Percentiles rank a stretch among this genome's conserved stretches.
Conservation (phyloP, 345 rosid genomes). For the Trapa bicornis region DNA sequence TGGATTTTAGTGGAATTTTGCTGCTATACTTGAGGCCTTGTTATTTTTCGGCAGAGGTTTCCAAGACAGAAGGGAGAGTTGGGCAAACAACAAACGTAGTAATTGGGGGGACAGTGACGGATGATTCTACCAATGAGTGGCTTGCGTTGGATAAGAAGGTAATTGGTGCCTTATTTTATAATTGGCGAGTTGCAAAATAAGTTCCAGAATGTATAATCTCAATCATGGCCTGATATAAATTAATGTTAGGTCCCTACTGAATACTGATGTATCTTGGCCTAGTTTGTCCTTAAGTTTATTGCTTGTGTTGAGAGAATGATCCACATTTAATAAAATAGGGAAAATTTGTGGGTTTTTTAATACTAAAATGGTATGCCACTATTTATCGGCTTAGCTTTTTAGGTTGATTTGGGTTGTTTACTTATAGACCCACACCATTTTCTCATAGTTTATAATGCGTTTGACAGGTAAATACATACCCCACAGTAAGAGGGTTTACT, state of each 20-base stretch:
- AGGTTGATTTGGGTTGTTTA: no score
- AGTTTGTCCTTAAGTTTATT: neutral
- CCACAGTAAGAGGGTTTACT: conserved; percentile 87
- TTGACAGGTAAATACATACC: conserved; percentile 80
- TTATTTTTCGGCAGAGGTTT: conserved; percentile 48
- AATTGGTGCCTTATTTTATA: neutral
- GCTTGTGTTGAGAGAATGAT: neutral
- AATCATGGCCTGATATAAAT: neutral
- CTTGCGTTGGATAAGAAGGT: conserved; percentile 92
- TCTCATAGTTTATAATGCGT: neutral
- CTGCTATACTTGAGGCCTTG: neutral
- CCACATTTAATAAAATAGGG: no score
- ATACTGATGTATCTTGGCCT: neutral
- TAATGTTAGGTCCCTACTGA: neutral
- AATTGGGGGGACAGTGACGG: conserved; percentile 84
- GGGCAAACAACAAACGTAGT: conserved; percentile 91
- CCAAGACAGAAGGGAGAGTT: conserved; percentile 84
- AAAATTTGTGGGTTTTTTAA: no score
- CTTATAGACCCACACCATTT: no score
- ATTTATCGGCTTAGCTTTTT: no score
- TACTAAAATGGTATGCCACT: no score
- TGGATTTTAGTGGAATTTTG: neutral
- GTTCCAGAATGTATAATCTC: neutral
- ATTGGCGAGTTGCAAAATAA: neutral
- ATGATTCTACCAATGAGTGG: conserved; percentile 88